Base-by-base conservation (phyloP, 2,329 filamentous ascomycete species). In the Epichloe baconii region DNA sequence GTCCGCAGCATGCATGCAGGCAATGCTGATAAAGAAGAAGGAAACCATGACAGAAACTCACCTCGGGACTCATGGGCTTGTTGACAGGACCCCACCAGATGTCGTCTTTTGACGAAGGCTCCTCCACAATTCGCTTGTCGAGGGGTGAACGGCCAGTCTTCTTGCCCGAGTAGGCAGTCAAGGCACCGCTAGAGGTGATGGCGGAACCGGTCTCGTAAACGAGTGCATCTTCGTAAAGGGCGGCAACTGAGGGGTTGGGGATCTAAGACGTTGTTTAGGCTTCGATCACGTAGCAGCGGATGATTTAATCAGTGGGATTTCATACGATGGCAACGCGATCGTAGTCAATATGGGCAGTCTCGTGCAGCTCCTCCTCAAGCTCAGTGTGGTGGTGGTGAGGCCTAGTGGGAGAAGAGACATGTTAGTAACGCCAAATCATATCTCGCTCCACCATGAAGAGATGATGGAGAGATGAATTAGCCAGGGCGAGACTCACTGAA, bases 41-140 rank as follows among this genome's bases (percentile, higher is more conserved):
- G 34, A 34, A 51, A 52, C 44, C 31, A 53, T 41, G 19, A 19
- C 12, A 40, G 11, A 38, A 42, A 58, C 59, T 82, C 85, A 97
- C 93, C 71, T 97, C 90, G 62, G 89, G 81, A 60, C 82, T 84
- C 93, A 98, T 98, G 67, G 91, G 87, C 82, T 97, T 97, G 80
- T 98, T 98, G 61, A 98, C 93, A 52, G 93, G 91, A 64, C 93
- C 93, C 93, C 93, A 97, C 93, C 93, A 98, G 65, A 98, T 80
- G 55, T 98, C 82, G 52, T 93, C 84, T 70, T 95, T 84, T 58
- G 93, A 97, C 56, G 82, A 77, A 54, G 83, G 75, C 71, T 98
- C 93, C 75, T 94, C 82, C 66, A 98, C 93, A 66, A 98, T 87
- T 69, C 93, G 85, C 84, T 98, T 98, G 75, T 98, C 93, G 51